Evolutionary conservation across 1,139 yeast genomes (phyloP), one percentile per base, ranked within the genome.

Genomic region (Nakaseomyces bracarensis): DNA sequence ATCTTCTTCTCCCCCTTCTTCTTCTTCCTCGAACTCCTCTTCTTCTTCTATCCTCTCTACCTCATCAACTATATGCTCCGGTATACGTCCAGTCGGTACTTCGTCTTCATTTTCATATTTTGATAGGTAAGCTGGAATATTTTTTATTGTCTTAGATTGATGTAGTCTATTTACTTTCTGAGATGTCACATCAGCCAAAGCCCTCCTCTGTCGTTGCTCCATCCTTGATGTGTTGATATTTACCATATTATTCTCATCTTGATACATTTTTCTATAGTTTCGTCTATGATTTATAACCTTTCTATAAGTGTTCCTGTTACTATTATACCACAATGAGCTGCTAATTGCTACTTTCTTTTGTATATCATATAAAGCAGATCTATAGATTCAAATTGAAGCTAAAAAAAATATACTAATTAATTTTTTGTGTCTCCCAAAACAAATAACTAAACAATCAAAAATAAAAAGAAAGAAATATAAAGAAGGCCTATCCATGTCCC

Each of bases 1-100:
- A 27, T 61, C 65, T 36, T 60, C 61, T 6, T 53, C 60, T 29
- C 50, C 50, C 20, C 40, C 48, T 30, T 44, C 47, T 16, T 40
- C 51, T 4, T 42, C 48, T 7, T 43, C 51, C 13, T 39, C 50
- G 1, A n/a, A 45, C 19, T 45, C 36, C 11, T 38, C 46, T 25
- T 27, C 33, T 11, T 20, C 22, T 14, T 28, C 31, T 14, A 13
- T n/a, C 16, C 13, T 7, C 19, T 4, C 14, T 6, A 13, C 65
- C 36, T 59, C 60, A 4, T 35, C 39, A 29, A 19, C 40, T 6
- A 20, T 34, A 19, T 30, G 15, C 30, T 38, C 20, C 26, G 25
- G 28, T 26, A 29, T 29, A 11, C 13, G 31, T 20, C 38, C 52
- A 60, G 29, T 50, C 50, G 20, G 40, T 44, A 29, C 43, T 46